Percentiles rank a stretch among this genome's conserved stretches.
Evolutionary conservation across 768 basidiomycete species (phyloP).

Genomic region (Leccinum rimulosum): DNA sequence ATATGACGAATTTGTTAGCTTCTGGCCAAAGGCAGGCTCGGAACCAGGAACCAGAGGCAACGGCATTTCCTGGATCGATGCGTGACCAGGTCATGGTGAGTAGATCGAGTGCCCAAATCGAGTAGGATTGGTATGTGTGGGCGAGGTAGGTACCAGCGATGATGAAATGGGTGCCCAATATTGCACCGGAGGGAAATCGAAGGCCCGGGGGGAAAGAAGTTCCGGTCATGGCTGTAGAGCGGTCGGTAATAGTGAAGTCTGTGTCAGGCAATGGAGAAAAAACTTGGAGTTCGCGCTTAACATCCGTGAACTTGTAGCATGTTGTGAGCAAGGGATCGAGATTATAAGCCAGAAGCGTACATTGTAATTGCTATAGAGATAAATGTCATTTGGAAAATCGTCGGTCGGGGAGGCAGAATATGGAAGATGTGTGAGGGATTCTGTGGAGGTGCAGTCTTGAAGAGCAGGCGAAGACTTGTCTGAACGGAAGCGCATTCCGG

Average conservation of each 20-base stretch:
- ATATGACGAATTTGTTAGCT: conserved; percentile 82
- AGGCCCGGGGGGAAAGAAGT: conserved; percentile 88
- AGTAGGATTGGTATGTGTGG: conserved; percentile 90
- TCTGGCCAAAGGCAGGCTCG: conserved; percentile 86
- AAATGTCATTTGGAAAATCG: conserved; percentile 82
- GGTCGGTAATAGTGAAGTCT: conserved; percentile 77
- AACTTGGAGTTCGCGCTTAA: conserved; percentile 92
- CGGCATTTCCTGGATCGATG: conserved; percentile 83
- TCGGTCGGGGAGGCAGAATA: conserved; percentile 72
- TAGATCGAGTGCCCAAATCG: conserved; percentile 94
- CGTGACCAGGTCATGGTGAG: conserved; percentile 80
- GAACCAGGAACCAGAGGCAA: conserved; percentile 92
- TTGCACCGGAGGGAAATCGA: conserved; percentile 92
- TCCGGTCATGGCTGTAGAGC: conserved; percentile 78
- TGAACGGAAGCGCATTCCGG: conserved; percentile 57
- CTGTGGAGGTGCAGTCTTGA: conserved; percentile 53
- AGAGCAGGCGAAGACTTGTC: conserved; percentile 40
- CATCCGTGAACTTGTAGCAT: conserved; percentile 76
- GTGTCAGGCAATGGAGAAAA: conserved; percentile 77
- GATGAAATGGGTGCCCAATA: conserved; percentile 87
- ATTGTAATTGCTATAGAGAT: conserved; percentile 95
- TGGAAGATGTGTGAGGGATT: conserved; percentile 66
- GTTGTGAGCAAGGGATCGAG: conserved; percentile 6
- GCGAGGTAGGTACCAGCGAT: conserved; percentile 96
- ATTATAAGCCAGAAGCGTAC: conserved; percentile 41